phyloP scores from a whole-genome alignment of 2,329 filamentous ascomycete species.

The Trichoderma gracile region DNA sequence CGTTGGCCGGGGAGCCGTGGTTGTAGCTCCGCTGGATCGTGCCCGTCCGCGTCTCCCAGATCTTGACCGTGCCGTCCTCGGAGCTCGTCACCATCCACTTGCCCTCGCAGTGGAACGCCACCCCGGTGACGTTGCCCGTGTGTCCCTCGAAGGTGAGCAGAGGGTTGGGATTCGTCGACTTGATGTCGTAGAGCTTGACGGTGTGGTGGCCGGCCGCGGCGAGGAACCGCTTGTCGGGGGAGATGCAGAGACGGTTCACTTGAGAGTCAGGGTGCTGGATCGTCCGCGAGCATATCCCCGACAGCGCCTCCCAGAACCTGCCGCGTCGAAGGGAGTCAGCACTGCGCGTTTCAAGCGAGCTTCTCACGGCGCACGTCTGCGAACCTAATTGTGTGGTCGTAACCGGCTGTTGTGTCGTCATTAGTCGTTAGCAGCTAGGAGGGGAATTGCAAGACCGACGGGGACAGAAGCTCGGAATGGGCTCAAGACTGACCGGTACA shows the following conservation, averaged over 20 bases:
- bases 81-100: slow-evolving; percentile 99
- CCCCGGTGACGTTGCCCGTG: slow-evolving; percentile 91
- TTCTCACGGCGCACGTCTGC: slow-evolving; percentile 21
- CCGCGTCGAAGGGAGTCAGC: slow-evolving; percentile 46
- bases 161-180: slow-evolving; percentile 93
- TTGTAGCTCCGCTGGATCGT: slow-evolving; percentile 89
- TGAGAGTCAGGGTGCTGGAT: slow-evolving; percentile 98
- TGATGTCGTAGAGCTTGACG: slow-evolving; percentile 98
- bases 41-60: slow-evolving; percentile 89
- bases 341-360: slow-evolving; percentile 19
- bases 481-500: slow-evolving; percentile 54
- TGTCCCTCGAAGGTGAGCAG: slow-evolving; percentile 94
- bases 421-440: neutral
- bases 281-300: slow-evolving; percentile 94
- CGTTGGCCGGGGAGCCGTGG: slow-evolving; percentile 86
- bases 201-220: slow-evolving; percentile 78
- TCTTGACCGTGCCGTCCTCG: slow-evolving; percentile 95
- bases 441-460: neutral
- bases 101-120: slow-evolving; percentile 96
- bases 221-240: slow-evolving; percentile 94
- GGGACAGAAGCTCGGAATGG: neutral
- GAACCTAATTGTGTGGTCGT: slow-evolving; percentile 64
- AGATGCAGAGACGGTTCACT: slow-evolving; percentile 97
- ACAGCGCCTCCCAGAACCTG: slow-evolving; percentile 98
- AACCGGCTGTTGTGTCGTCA: slow-evolving; percentile 51